Evolutionary conservation across 169 alveolate species (phyloP).

Genomic region (Cyclospora cayetanensis): DNA sequence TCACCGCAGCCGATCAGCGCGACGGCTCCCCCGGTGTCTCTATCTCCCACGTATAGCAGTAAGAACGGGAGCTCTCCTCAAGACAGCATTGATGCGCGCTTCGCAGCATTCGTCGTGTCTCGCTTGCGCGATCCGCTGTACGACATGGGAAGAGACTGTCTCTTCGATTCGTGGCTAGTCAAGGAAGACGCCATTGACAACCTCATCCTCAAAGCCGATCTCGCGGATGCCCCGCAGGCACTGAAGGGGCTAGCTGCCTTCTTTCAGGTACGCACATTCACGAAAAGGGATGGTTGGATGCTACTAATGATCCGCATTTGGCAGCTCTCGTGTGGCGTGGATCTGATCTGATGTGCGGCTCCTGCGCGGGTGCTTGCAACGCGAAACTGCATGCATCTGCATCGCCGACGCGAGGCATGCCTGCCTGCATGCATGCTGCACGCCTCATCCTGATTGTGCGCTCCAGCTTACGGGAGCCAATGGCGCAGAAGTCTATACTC

Average conservation of each 20-base stretch:
- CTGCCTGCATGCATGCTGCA: no score
- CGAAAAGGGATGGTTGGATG: no score
- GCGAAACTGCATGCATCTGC: no score
- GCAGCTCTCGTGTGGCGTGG: no score
- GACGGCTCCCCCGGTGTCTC: not conserved
- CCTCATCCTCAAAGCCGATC: not conserved
- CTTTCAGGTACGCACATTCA: conserved; percentile 18
- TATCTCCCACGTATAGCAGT: not conserved
- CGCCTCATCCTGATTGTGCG: not conserved
- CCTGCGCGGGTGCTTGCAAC: no score
- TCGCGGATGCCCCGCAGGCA: conserved; percentile 23
- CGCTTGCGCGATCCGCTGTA: conserved; percentile 4
- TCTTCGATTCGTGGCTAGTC: conserved; percentile 25
- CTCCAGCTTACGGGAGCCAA: not conserved
- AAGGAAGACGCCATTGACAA: conserved; percentile 20
- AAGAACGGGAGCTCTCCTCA: not conserved
- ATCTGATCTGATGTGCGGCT: no score
- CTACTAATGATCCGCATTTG: no score
- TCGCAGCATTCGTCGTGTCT: not conserved
- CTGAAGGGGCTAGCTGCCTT: conserved; percentile 46
- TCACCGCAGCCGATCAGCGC: not conserved
- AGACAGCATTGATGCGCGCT: not conserved
- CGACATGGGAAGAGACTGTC: conserved; percentile 21
- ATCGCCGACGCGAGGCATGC: no score
- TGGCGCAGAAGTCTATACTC: not conserved